Conservation (phyloP, 2,329 filamentous ascomycete species). For the Coleophoma eucalyptorum region DNA sequence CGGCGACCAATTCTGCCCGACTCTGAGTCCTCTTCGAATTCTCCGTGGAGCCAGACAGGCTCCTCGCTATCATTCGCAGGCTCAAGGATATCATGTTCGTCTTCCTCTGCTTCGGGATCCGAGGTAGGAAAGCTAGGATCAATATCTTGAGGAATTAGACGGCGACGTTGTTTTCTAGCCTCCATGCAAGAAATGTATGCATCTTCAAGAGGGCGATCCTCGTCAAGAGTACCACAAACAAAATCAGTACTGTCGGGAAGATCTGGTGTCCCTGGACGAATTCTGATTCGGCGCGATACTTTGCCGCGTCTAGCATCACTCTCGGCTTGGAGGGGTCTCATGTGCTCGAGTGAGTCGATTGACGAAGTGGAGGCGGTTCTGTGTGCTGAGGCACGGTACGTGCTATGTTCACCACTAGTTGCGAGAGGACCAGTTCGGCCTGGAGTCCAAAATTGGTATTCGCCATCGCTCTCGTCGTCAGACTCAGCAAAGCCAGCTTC, state of each 20-base stretch:
- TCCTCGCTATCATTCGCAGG: conserved; percentile 62
- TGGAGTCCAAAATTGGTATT: conserved; percentile 59
- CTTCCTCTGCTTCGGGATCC: conserved; percentile 82
- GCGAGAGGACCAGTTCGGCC: conserved; percentile 31
- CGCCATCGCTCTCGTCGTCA: conserved; percentile 62
- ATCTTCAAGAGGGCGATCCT: conserved; percentile 90
- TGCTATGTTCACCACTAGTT: conserved; percentile 12
- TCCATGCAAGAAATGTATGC: conserved; percentile 85
- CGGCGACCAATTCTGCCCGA: conserved; percentile 47
- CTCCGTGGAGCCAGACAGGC: conserved; percentile 66
- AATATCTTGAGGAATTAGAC: conserved; percentile 90
- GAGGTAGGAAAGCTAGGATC: conserved; percentile 96
- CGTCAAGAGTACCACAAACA: conserved; percentile 95
- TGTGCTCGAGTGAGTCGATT: conserved; percentile 40
- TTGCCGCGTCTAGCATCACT: conserved; percentile 7
- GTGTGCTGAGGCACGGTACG: conserved; percentile 23
- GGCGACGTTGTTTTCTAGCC: conserved; percentile 77
- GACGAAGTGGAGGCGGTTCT: conserved; percentile 57
- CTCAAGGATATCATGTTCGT: conserved; percentile 60
- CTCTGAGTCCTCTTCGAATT: conserved; percentile 60
- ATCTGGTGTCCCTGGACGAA: conserved; percentile 70
- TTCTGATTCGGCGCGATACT: conserved; percentile 37
- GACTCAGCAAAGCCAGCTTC: conserved; percentile 68
- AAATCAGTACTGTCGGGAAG: conserved; percentile 97
- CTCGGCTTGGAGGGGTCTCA: conserved; percentile 16